Conservation (phyloP, 2,329 filamentous ascomycete genomes). For the Pseudocercospora macadamiae region DNA sequence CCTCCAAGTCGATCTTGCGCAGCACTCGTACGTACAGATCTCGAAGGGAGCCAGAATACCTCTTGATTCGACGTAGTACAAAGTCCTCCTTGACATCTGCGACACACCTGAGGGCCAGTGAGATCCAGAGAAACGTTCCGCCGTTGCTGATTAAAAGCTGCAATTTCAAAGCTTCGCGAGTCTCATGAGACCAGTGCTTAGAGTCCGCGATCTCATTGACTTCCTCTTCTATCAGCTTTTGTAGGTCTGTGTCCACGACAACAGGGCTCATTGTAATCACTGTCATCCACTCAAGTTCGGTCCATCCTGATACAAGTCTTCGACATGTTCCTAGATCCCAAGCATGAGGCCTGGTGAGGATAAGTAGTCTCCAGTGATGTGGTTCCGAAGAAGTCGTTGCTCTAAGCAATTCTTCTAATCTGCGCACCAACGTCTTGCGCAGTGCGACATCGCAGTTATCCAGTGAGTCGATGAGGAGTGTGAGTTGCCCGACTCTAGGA, state of each 20-base stretch:
- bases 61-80: background rate
- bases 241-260: background rate
- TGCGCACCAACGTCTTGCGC: slow-evolving; percentile 1
- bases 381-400: background rate
- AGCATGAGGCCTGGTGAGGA: slow-evolving; percentile 8
- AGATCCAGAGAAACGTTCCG: slow-evolving; percentile 13
- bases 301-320: background rate
- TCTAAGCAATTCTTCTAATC: slow-evolving; percentile 4
- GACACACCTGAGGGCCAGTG: slow-evolving; percentile 6
- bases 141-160: slow-evolving; percentile 5
- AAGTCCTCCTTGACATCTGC: background rate
- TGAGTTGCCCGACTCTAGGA: slow-evolving; percentile 3
- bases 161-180: background rate
- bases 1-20: background rate
- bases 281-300: background rate
- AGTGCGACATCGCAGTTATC: slow-evolving; percentile 12
- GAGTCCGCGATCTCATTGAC: background rate
- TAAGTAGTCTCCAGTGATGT: slow-evolving; percentile 7
- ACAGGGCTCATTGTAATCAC: slow-evolving; percentile 2
- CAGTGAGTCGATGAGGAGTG: slow-evolving; percentile 6
- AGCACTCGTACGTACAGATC: slow-evolving; percentile 6
- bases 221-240: slow-evolving; percentile 1
- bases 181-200: background rate
- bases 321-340: slow-evolving; percentile 10
- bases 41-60: background rate